Conservation (phyloP, 2,329 filamentous ascomycete genomes). For the Mycocentrospora acerina region DNA sequence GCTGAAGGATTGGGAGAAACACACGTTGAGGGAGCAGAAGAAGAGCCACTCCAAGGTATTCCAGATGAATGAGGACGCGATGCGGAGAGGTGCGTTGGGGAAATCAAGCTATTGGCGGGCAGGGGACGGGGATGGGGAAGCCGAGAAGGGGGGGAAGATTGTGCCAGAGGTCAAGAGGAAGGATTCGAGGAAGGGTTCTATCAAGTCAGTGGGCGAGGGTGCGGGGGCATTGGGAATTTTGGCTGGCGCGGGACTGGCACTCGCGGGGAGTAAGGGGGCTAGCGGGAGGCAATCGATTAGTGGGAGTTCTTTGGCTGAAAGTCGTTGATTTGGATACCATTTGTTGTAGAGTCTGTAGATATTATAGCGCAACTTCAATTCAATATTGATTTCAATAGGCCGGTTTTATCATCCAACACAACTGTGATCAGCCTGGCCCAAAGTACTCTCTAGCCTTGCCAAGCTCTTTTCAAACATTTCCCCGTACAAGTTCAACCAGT, state of each 20-base stretch:
- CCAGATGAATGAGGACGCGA: slow-evolving; percentile 17
- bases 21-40: slow-evolving; percentile 26
- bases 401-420: too few relatives aligned
- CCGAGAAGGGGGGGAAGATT: slow-evolving; percentile 5
- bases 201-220: slow-evolving; percentile 1
- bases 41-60: slow-evolving; percentile 20
- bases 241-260: slow-evolving; percentile 12
- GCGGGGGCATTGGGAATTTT: slow-evolving; percentile 9
- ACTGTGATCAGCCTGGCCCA: too few relatives aligned
- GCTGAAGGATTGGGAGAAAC: slow-evolving; percentile 37
- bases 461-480: too few relatives aligned
- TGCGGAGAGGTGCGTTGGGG: slow-evolving; percentile 26
- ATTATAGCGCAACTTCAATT: too few relatives aligned
- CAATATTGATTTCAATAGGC: too few relatives aligned
- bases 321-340: too few relatives aligned
- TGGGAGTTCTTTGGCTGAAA: too few relatives aligned
- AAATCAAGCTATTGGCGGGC: slow-evolving; percentile 28
- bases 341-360: too few relatives aligned
- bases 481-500: too few relatives aligned
- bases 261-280: slow-evolving; percentile 1
- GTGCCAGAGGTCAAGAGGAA: slow-evolving; percentile 12
- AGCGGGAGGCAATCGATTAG: too few relatives aligned
- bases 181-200: slow-evolving; percentile 6
- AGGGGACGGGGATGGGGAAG: slow-evolving; percentile 18
- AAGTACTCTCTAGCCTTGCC: too few relatives aligned